Base-by-base conservation (phyloP, 2,329 filamentous ascomycete genomes). In the Aspergillus ustus region DNA sequence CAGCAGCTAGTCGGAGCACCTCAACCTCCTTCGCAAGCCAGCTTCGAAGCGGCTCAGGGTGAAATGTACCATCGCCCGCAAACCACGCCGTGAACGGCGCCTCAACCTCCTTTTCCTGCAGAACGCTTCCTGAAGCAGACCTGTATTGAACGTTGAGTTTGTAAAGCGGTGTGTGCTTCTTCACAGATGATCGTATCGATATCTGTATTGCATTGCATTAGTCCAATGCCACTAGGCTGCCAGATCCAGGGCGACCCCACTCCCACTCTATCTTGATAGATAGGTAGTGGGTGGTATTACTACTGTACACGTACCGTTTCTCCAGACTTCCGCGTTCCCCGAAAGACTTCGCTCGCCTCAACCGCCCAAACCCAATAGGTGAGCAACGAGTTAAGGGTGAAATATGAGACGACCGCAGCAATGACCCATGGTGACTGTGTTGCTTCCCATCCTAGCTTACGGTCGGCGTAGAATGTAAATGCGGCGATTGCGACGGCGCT, bases 381-480 rank as follows among this genome's bases (percentile, higher is more conserved):
- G 69, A 98, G 84, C 2, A 85, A 82, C 31, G 85, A 84, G 75
- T 97, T 98, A 54, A 99, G 80, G 2, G 91, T 56, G 46, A 91
- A 88, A 81, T 99, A 99, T 17, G 89, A 74, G 11, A 84, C 83
- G 4, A 98, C 94, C 3, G 95, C 94, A 44, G 84, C 85, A 3
- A 91, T 85, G 0, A 94, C 96, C 81, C 89, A 94, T 66, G 84
- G 80, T 3, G 75, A 77, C 78, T 95, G 96, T 19, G 93, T 97
- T 63, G 80, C 82, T 66, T 97, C 92, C 84, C 95, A 98, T 69
- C 93, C 94, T 52, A 93, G 83, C 74, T 91, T 92, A 82, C 92
- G 96, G 84, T 99, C 95, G 81, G 92, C 93, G 65, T 87, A 88
- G 83, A 98, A 98, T 70, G 92, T 93, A 63, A 87, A 90, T 22